A percentile compares a stretch with the other conserved stretches of the same genome.
These are phyloP conservation scores for Scytalidium lignicola DNA, from an alignment of 2,329 filamentous ascomycete genomes.

Conservation along the genomic window DNA sequence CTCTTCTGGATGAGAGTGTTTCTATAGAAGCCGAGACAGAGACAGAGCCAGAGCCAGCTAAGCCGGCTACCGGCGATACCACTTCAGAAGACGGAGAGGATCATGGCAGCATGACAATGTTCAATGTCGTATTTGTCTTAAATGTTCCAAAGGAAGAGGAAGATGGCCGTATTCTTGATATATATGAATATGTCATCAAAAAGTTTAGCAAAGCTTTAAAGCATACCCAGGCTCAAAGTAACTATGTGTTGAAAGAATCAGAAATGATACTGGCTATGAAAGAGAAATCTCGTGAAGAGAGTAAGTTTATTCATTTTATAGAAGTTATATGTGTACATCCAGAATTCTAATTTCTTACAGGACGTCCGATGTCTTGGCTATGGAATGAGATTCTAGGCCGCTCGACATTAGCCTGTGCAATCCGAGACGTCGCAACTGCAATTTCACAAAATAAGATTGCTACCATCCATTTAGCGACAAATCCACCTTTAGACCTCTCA, in stretches of 20 bases:
- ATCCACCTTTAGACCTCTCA: constrained; percentile 54
- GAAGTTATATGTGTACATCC: background rate
- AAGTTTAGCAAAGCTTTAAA: constrained; percentile 90
- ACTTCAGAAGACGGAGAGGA: constrained; percentile 21
- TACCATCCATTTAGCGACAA: constrained; percentile 65
- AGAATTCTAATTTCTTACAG: constrained; percentile 22
- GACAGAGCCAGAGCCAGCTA: constrained; percentile 18
- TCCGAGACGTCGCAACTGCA: constrained; percentile 75
- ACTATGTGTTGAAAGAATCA: constrained; percentile 89
- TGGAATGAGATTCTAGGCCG: constrained; percentile 67
- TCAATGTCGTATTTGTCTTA: constrained; percentile 91
- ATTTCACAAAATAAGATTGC: constrained; percentile 84
- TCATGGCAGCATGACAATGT: constrained; percentile 73
- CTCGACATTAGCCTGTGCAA: constrained; percentile 76
- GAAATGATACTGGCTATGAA: constrained; percentile 77
- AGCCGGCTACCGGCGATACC: constrained; percentile 5
- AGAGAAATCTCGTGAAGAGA: constrained; percentile 70
- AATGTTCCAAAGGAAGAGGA: constrained; percentile 75
- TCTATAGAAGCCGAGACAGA: constrained; percentile 19
- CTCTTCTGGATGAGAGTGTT: constrained; percentile 8
- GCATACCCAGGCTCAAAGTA: constrained; percentile 82
- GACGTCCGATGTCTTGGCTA: constrained; percentile 49
- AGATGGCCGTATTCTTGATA: constrained; percentile 65
- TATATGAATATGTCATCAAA: constrained; percentile 85
- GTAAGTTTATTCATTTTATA: constrained; percentile 24